A percentile compares a stretch with the other conserved stretches of the same genome.
These are phyloP conservation scores for Haplographium delicatum DNA, from an alignment of 495 filamentous ascomycete genomes.

Conservation along the genomic window DNA sequence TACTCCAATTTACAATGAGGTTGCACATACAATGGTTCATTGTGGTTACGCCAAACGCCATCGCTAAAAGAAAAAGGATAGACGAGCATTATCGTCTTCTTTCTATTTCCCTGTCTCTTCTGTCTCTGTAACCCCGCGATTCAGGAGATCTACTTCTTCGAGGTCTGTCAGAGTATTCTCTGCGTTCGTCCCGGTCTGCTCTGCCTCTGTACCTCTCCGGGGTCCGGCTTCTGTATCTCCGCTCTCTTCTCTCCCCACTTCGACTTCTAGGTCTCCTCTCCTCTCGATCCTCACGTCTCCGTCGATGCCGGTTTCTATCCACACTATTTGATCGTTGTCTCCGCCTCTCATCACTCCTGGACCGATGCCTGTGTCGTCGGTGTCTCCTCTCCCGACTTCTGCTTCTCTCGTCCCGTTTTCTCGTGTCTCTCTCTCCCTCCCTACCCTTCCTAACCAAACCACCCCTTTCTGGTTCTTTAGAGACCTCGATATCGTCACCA, in stretches of 20 bases:
- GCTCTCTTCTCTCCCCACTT: conserved; percentile 10
- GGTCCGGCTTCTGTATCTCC: conserved; percentile 17
- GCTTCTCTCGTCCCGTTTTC: conserved; percentile 14
- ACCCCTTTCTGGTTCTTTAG: conserved; percentile 6
- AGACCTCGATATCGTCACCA: neutral
- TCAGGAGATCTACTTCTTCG: conserved; percentile 19
- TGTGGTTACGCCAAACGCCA: no score
- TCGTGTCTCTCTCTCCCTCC: conserved; percentile 10
- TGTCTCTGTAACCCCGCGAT: neutral
- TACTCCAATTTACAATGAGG: no score
- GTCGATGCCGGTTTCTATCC: conserved; percentile 7
- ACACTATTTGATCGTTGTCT: conserved; percentile 16
- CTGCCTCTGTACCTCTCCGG: conserved; percentile 9
- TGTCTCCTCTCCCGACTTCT: conserved; percentile 23
- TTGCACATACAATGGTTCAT: no score
- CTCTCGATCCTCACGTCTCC: conserved; percentile 8
- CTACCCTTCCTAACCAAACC: conserved; percentile 17
- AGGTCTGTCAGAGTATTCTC: conserved; percentile 2
- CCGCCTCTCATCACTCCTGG: conserved; percentile 18
- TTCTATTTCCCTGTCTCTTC: conserved; percentile 10
- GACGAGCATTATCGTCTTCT: conserved; percentile 2
- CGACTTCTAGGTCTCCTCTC: conserved; percentile 17
- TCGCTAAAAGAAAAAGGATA: conserved; percentile 8
- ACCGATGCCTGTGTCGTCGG: conserved; percentile 20
- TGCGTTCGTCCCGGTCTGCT: conserved; percentile 11